Conservation (phyloP, 441 rosid genomes). For the Pelargonium cotyledonis region DNA sequence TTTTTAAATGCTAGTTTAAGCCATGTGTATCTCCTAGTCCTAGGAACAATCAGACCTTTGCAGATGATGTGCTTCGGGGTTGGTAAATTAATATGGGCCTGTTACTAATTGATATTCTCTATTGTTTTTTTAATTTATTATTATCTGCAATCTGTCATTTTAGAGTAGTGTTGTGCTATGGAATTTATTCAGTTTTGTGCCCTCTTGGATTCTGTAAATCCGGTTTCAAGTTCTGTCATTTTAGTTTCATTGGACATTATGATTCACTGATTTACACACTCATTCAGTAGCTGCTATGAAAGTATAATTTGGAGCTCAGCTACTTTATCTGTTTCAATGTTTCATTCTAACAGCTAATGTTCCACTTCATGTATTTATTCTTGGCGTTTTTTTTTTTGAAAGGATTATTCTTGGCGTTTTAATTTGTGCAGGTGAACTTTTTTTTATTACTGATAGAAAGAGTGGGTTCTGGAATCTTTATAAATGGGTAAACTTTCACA, state of each 20-base stretch:
- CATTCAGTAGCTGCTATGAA: slow-evolving; percentile 7
- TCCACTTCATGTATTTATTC: slow-evolving; percentile 14
- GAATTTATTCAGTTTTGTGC: background rate
- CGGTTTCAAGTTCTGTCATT: background rate
- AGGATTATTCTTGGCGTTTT: slow-evolving; percentile 14
- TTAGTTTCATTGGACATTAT: slow-evolving; percentile 4
- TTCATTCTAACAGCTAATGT: background rate
- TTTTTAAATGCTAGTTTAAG: background rate
- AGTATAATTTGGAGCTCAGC: background rate
- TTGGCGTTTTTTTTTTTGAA: slow-evolving; percentile 6
- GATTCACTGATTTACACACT: background rate
- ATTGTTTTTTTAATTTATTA: background rate
- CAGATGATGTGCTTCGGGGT: background rate
- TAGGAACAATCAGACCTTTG: background rate
- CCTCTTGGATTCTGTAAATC: background rate
- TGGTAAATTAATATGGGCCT: background rate
- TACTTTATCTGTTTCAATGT: background rate
- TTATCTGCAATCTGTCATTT: background rate
- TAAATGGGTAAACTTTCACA: slow-evolving; percentile 61
- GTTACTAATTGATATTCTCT: background rate
- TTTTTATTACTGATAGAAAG: slow-evolving; percentile 66
- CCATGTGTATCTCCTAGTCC: background rate
- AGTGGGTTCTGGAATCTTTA: slow-evolving; percentile 86
- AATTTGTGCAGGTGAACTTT: slow-evolving; percentile 64
- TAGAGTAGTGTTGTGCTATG: background rate